Evolutionary conservation across 805 yeast species (phyloP).

Genomic region (Sungouiella blattae): DNA sequence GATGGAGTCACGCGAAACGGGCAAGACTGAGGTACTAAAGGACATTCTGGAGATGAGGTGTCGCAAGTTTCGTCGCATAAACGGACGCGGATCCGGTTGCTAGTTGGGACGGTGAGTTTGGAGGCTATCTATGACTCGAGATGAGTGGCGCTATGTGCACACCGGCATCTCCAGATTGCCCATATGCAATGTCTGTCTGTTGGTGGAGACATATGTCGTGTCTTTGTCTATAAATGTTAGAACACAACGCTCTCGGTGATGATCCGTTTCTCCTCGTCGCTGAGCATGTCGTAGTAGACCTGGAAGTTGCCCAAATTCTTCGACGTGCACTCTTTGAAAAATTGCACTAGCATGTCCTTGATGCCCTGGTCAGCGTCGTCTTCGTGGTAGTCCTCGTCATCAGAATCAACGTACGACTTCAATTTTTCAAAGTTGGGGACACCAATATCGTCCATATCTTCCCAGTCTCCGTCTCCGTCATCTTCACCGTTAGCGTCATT

Average conservation of each 20-base stretch:
- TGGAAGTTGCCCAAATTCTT: conserved; percentile 51
- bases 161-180: not conserved
- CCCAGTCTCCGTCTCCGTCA: conserved; percentile 57
- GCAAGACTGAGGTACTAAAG: conserved; percentile 39
- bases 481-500: conserved; percentile 25
- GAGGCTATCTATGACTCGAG: too few species aligned
- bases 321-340: conserved; percentile 55
- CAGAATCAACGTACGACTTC: conserved; percentile 51
- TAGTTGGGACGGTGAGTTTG: too few species aligned
- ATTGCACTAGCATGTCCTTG: conserved; percentile 41
- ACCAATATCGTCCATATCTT: conserved; percentile 67
- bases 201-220: too few species aligned
- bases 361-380: conserved; percentile 31
- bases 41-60: conserved; percentile 2
- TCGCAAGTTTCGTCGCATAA: not conserved
- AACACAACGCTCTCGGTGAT: conserved; percentile 49
- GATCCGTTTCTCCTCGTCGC: conserved; percentile 51
- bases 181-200: too few species aligned
- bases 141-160: not conserved
- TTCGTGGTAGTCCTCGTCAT: conserved; percentile 30
- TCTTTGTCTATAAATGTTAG: too few species aligned
- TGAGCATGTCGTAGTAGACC: conserved; percentile 44
- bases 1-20: conserved; percentile 54
- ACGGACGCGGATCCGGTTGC: too few species aligned
- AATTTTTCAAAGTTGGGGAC: conserved; percentile 61